A percentile compares a stretch with the other conserved stretches of the same genome.
phyloP scores from a whole-genome alignment of 371 early-diverging fungal species.

The Blakeslea trispora region DNA sequence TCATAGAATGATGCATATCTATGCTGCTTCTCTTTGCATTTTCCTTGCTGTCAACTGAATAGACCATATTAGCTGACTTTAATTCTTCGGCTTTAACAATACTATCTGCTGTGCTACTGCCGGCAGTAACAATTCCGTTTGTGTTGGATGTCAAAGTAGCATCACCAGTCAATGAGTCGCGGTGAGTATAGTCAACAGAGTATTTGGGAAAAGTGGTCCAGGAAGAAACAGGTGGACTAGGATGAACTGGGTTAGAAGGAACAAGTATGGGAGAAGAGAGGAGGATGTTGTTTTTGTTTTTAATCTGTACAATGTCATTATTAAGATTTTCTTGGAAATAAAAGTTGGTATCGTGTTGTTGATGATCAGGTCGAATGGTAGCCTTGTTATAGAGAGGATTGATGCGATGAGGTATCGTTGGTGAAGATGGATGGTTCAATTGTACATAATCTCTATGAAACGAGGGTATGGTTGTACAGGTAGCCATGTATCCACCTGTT shows the following conservation, averaged over 20 bases:
- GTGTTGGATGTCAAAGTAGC: not conserved
- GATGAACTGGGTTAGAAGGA: not conserved
- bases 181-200: not conserved
- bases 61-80: not conserved
- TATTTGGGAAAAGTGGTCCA: not conserved
- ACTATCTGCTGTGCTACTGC: slow-evolving; percentile 9
- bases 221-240: not conserved
- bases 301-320: slow-evolving; percentile 4
- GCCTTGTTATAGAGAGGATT: not conserved
- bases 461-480: slow-evolving; percentile 10
- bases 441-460: slow-evolving; percentile 1
- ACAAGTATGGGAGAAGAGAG: not conserved
- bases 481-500: slow-evolving; percentile 15
- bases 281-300: not conserved
- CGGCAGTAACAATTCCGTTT: slow-evolving; percentile 13
- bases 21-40: not conserved
- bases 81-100: not conserved
- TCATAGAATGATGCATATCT: not conserved
- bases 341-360: not conserved
- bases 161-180: slow-evolving; percentile 10
- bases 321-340: not conserved
- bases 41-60: not conserved
- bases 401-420: not conserved
- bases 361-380: not conserved
- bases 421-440: not conserved